Base-by-base conservation (phyloP, 768 basidiomycete genomes). In the Pholiota microspora region DNA sequence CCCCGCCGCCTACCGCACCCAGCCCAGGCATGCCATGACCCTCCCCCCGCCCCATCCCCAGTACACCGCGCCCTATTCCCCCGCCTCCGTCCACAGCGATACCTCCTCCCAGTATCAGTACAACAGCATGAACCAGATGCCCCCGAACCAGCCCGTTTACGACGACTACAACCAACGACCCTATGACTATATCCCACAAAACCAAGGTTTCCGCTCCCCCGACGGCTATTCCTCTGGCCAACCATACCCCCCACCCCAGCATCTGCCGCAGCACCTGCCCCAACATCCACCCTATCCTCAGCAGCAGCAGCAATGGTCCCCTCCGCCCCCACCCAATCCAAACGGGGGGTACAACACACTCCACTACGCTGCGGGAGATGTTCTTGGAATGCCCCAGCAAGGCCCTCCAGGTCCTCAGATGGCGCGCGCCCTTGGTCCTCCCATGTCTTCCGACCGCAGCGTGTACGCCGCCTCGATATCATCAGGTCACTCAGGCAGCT, bases 361-460 rank as follows among this genome's bases (percentile, higher is more conserved):
- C 10, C 87, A 89, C 66, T 79, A 81, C 8, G 90, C 89, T 12
- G 91, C 91, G 7, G 89, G 90, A 7, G 83, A 88, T 66, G 86
- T 92, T 7, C 77, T 93, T 13, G 90, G 90, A 13, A 85, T 89
- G 82, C 84, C 80, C 0, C 87, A 82, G 9, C 27, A 44, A 15
- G 35, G 44, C 7, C 47, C 53, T 45, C 49, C 40, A 47, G 51
- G 55, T 16, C 60, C 60, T 7, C 49, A 56, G 15, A 55, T 56
- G 51, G 45, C 50, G 23, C 49, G 48, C 32, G 54, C 55, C 15
- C 49, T 53, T 35, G 73, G 49, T 45, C 64, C 50, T 51, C 64
- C 58, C 27, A 38, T 59, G 47, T 51, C 67, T 45, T 60, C 62
- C 23, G 58, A 56, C 54, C 57, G 57, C 54, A 62, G 57, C 49